phyloP scores from a whole-genome alignment of 2,329 filamentous ascomycete genomes.

The Ophiostoma angusticollis region DNA sequence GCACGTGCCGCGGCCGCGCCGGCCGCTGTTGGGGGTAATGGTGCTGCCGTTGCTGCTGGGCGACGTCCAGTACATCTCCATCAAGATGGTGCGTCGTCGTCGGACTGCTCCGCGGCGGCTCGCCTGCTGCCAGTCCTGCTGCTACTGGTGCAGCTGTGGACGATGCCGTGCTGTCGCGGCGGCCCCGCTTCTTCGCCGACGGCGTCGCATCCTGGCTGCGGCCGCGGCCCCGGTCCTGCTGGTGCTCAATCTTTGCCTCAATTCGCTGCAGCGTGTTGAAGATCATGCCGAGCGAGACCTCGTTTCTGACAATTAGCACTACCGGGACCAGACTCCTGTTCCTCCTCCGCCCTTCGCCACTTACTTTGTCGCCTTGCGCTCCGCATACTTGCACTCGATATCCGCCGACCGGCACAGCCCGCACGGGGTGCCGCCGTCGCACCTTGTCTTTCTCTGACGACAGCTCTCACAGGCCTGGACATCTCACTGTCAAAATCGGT shows the following conservation, averaged over 20 bases:
- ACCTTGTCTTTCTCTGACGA: slow-evolving; percentile 39
- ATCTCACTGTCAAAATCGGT: too few relatives aligned
- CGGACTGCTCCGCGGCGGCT: too few relatives aligned
- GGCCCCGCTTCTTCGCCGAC: background rate
- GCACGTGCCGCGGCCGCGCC: slow-evolving; percentile 7
- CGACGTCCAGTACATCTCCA: too few relatives aligned
- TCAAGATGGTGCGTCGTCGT: too few relatives aligned
- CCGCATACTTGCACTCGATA: slow-evolving; percentile 37
- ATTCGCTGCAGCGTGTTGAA: slow-evolving; percentile 40
- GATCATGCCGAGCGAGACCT: slow-evolving; percentile 39
- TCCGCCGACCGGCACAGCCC: slow-evolving; percentile 36
- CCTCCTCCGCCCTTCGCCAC: slow-evolving; percentile 6
- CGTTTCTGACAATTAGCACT: too few relatives aligned
- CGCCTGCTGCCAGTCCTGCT: too few relatives aligned
- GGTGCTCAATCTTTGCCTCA: slow-evolving; percentile 36
- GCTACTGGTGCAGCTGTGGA: too few relatives aligned
- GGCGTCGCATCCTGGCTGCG: background rate
- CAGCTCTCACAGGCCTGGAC: slow-evolving; percentile 39
- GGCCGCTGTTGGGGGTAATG: background rate
- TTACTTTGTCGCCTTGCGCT: slow-evolving; percentile 39
- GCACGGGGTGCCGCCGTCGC: slow-evolving; percentile 41
- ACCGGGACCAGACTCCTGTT: too few relatives aligned
- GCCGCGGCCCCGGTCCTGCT: background rate
- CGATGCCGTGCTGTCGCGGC: too few relatives aligned
- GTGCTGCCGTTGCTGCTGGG: background rate